Percentiles rank a stretch among this genome's conserved stretches.
phyloP scores from a whole-genome alignment of 2,329 filamentous ascomycete species.

The Pseudonectria foliicola region DNA sequence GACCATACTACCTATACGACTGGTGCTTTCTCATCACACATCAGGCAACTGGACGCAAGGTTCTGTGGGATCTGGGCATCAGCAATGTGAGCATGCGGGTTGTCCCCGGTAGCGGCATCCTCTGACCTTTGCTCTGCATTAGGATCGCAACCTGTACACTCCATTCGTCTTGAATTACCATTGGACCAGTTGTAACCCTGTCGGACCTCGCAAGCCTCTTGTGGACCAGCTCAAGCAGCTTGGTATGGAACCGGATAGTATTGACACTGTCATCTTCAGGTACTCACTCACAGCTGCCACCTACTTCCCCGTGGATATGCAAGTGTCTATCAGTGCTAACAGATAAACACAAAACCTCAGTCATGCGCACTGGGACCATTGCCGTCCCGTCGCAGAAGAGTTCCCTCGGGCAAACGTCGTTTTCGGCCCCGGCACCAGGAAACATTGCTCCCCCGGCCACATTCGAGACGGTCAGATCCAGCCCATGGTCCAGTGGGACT shows the following conservation, averaged over 20 bases:
- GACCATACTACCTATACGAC: constrained; percentile 4
- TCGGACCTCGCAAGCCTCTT: constrained; percentile 3
- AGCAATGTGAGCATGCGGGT: constrained; percentile 1
- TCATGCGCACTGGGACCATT: constrained; percentile 9
- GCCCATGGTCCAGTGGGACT: constrained; percentile 6
- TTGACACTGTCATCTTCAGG: constrained; percentile 5
- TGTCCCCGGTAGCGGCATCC: too few relatives aligned
- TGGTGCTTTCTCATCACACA: constrained; percentile 8
- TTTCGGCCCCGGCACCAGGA: constrained; percentile 4
- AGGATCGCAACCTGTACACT: constrained; percentile 4
- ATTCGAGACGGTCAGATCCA: not conserved
- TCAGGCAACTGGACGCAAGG: not conserved
- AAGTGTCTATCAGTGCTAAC: too few relatives aligned
- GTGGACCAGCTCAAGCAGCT: constrained; percentile 1
- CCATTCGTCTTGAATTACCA: constrained; percentile 5
- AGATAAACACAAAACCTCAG: not conserved
- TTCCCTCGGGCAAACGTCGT: constrained; percentile 5
- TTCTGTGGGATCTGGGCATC: constrained; percentile 7
- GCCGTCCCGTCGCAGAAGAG: constrained; percentile 1
- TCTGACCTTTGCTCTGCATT: not conserved
- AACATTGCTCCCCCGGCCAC: constrained; percentile 5
- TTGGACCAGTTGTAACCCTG: constrained; percentile 4
- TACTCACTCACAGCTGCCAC: too few relatives aligned
- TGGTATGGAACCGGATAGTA: not conserved
- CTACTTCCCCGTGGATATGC: too few relatives aligned